Percentiles rank a stretch among this genome's conserved stretches.
These are phyloP conservation scores for Paulownia fortunei DNA, from an alignment of 257 asterid genomes.

Conservation along the genomic window DNA sequence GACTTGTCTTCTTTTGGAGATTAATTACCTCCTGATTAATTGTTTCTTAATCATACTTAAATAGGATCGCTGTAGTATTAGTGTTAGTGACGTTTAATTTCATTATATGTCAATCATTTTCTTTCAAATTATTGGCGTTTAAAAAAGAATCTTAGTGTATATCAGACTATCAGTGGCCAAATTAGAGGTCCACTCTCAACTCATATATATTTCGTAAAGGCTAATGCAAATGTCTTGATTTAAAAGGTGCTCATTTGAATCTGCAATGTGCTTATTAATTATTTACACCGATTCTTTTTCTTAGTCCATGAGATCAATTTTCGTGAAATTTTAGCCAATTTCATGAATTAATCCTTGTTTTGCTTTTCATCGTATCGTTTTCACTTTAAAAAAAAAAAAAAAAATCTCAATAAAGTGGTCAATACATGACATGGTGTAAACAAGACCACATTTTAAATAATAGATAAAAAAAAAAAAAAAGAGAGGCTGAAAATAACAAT, in stretches of 20 bases:
- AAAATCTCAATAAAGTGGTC: conserved; percentile 38
- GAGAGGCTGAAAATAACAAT: conserved; percentile 25
- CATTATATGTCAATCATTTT: no score
- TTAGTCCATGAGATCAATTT: background rate
- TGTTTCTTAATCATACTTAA: background rate
- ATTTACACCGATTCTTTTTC: no score
- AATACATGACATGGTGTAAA: conserved; percentile 5
- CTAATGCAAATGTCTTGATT: background rate
- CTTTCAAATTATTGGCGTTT: no score
- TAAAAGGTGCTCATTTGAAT: background rate
- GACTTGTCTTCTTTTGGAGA: conserved; percentile 20
- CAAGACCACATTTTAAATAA: conserved; percentile 26
- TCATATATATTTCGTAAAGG: background rate
- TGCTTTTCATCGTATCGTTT: conserved; percentile 28
- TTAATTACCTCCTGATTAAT: background rate
- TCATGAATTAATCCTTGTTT: no score
- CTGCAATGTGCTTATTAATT: background rate
- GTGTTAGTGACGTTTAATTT: no score
- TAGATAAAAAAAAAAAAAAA: conserved; percentile 7
- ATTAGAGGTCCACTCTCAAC: background rate
- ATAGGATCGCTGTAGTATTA: no score
- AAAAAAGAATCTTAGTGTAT: no score
- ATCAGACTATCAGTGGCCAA: no score
- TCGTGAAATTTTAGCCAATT: background rate
- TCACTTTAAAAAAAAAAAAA: conserved; percentile 29